Conservation (phyloP, 441 rosid genomes). For the Monsonia emarginata region DNA sequence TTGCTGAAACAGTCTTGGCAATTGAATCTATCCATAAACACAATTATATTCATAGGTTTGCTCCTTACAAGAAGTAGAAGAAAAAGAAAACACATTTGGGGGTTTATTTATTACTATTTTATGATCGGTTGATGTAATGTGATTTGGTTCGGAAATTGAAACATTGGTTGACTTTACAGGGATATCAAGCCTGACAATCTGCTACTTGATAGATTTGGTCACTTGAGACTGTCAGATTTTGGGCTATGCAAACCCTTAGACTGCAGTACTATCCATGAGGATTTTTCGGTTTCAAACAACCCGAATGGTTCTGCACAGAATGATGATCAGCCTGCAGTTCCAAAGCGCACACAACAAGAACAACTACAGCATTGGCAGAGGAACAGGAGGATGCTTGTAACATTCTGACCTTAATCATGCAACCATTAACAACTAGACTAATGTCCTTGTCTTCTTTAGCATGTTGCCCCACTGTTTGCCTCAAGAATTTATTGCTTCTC, state of each 20-base stretch:
- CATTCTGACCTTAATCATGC: background rate
- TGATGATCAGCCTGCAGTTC: background rate
- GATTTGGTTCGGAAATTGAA: slow-evolving; percentile 1
- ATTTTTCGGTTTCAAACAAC: slow-evolving; percentile 7
- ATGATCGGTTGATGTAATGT: slow-evolving; percentile 4
- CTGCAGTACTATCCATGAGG: slow-evolving; percentile 19
- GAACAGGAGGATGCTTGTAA: slow-evolving; percentile 22
- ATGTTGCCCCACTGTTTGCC: too few species aligned
- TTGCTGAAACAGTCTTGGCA: slow-evolving; percentile 22
- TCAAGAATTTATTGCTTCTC: too few species aligned
- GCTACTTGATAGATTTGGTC: slow-evolving; percentile 19
- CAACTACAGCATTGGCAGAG: slow-evolving; percentile 23
- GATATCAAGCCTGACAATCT: slow-evolving; percentile 25
- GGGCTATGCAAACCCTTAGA: slow-evolving; percentile 23
- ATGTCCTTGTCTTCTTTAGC: too few species aligned
- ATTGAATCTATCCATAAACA: slow-evolving; percentile 25
- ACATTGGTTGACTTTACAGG: slow-evolving; percentile 17
- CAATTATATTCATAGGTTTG: slow-evolving; percentile 22
- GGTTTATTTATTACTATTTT: slow-evolving; percentile 28
- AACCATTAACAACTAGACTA: too few species aligned
- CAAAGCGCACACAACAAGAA: slow-evolving; percentile 11
- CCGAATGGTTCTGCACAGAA: background rate
- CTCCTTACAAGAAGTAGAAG: background rate
- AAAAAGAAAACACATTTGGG: slow-evolving; percentile 34
- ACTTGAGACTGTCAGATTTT: slow-evolving; percentile 23